phyloP scores from a whole-genome alignment of 1,284 basidiomycete species.

The Leccinum colubrinum region DNA sequence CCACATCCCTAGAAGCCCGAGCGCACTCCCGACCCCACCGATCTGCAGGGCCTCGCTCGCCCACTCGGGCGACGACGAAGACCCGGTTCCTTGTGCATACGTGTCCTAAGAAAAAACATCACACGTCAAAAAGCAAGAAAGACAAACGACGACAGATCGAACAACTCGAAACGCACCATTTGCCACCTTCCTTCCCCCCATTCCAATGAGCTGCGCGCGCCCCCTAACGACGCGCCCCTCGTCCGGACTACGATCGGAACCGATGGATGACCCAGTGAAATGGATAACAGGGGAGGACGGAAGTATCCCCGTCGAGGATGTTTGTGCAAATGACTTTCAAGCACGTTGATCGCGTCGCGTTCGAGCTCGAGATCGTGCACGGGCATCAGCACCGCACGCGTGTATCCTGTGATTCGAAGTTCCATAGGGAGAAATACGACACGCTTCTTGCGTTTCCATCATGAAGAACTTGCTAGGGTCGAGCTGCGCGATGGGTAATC shows the following conservation, averaged over 20 bases:
- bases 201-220: conserved; percentile 46
- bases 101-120: conserved; percentile 20
- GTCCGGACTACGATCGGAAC: conserved; percentile 35
- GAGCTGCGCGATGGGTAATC: conserved; percentile 17
- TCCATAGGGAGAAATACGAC: conserved; percentile 50
- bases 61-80: conserved; percentile 41
- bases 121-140: conserved; percentile 2
- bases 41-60: conserved; percentile 55
- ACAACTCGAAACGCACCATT: conserved; percentile 39
- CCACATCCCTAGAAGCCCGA: conserved; percentile 59
- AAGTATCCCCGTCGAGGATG: conserved; percentile 16
- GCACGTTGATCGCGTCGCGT: neutral
- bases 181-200: conserved; percentile 54
- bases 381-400: conserved; percentile 35
- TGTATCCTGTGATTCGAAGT: conserved; percentile 44
- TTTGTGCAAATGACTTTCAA: neutral
- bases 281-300: conserved; percentile 46
- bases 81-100: conserved; percentile 20
- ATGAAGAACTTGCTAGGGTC: conserved; percentile 28
- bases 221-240: conserved; percentile 38
- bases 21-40: conserved; percentile 49
- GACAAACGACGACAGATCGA: neutral
- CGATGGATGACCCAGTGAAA: conserved; percentile 44
- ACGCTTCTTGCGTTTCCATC: conserved; percentile 42
- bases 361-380: conserved; percentile 19